These are phyloP conservation scores for Corinectria fuckeliana DNA, from an alignment of 2,329 filamentous ascomycete species.

Conservation along the genomic window DNA sequence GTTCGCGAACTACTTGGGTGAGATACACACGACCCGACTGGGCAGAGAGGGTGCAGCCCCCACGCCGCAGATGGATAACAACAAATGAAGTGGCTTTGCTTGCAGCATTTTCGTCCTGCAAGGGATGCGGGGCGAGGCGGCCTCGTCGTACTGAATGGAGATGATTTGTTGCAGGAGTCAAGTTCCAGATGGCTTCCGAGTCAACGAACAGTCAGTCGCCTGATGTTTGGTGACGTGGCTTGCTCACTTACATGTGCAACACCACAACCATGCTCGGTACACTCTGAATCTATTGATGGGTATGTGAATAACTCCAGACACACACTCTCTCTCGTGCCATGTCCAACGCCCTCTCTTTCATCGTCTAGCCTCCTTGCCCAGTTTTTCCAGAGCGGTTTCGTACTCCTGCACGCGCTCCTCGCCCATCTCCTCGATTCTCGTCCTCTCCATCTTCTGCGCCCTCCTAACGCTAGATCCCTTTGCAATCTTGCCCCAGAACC, in stretches of 20 bases:
- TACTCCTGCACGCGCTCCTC: conserved; percentile 56
- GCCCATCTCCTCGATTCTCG: conserved; percentile 54
- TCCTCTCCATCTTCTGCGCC: conserved; percentile 53
- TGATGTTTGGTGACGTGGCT: background rate
- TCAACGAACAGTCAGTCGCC: background rate
- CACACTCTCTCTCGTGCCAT: conserved; percentile 4
- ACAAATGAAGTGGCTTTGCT: background rate
- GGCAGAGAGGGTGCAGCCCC: background rate
- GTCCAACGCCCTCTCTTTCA: conserved; percentile 23
- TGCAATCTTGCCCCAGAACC: conserved; percentile 90
- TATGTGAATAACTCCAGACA: conserved; percentile 25
- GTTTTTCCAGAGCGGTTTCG: conserved; percentile 63
- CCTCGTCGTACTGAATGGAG: background rate
- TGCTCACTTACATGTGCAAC: background rate
- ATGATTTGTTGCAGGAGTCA: background rate
- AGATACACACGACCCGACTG: background rate
- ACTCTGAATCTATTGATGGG: conserved; percentile 13
- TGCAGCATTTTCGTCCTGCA: background rate
- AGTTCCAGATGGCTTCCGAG: background rate
- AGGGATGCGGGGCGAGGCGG: conserved; percentile 7
- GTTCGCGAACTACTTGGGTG: conserved; percentile 5
- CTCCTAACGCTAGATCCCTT: conserved; percentile 58
- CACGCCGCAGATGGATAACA: background rate
- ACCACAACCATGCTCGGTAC: background rate
- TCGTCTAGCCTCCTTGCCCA: conserved; percentile 65